Percentiles rank a stretch among this genome's conserved stretches.
These are phyloP conservation scores for Shiraia sp. DNA, from an alignment of 2,329 filamentous ascomycete genomes.

Conservation along the genomic window DNA sequence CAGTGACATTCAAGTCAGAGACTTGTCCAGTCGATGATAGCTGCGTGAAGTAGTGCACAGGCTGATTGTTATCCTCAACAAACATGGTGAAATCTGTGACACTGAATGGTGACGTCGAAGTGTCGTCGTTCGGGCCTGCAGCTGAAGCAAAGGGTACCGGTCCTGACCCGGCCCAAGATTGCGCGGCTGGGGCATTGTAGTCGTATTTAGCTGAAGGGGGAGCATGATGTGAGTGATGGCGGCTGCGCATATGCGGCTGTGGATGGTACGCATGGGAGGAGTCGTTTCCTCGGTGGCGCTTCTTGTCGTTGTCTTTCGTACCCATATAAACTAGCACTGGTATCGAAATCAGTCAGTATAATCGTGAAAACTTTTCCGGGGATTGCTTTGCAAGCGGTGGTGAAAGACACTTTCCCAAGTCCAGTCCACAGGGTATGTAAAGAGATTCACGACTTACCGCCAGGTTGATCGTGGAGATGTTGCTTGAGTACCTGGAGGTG, in stretches of 20 bases:
- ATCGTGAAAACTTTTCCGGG: constrained; percentile 8
- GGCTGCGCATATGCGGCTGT: constrained; percentile 21
- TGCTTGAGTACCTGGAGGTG: constrained; percentile 66
- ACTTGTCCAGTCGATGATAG: constrained; percentile 34
- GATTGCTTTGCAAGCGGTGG: constrained; percentile 2
- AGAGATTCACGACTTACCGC: constrained; percentile 49
- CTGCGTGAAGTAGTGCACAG: constrained; percentile 47
- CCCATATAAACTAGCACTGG: constrained; percentile 49
- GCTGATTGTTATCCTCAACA: constrained; percentile 41
- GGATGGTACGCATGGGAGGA: constrained; percentile 23
- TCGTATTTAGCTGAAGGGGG: constrained; percentile 28
- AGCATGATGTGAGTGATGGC: constrained; percentile 22
- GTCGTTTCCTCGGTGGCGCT: constrained; percentile 20
- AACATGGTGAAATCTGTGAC: constrained; percentile 47
- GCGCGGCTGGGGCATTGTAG: constrained; percentile 14
- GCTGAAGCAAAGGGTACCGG: constrained; percentile 15
- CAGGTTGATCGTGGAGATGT: constrained; percentile 56
- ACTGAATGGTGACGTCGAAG: constrained; percentile 21
- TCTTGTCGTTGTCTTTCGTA: constrained; percentile 37
- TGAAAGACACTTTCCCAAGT: background rate
- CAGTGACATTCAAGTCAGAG: constrained; percentile 35
- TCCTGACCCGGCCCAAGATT: constrained; percentile 20
- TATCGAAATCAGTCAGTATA: constrained; percentile 22
- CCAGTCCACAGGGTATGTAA: too few species aligned
- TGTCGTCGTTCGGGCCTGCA: constrained; percentile 8